Evolutionary conservation across 805 yeast genomes (phyloP).

Genomic region (Starmerella gropengiesseri): DNA sequence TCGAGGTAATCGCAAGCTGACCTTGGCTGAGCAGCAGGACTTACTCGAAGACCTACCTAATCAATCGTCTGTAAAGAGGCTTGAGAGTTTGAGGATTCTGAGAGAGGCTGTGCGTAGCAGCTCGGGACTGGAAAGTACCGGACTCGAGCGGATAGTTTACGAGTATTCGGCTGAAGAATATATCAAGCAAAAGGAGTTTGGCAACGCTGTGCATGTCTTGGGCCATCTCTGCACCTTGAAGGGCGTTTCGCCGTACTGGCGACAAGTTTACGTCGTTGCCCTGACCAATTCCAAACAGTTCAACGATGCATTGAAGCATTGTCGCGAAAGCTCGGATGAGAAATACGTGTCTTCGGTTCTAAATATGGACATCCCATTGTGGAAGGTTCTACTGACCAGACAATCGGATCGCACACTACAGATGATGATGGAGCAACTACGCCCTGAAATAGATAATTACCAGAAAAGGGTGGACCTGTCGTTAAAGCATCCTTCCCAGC

Average conservation of each 20-base stretch:
- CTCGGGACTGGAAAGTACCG: neutral
- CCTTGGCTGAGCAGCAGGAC: slow-evolving; percentile 7
- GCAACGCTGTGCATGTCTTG: slow-evolving; percentile 9
- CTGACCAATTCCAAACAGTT: slow-evolving; percentile 13
- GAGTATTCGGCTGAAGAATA: slow-evolving; percentile 7
- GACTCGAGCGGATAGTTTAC: slow-evolving; percentile 9
- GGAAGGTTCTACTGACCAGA: neutral
- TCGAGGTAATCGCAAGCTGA: slow-evolving; percentile 12
- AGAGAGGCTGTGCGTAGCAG: slow-evolving; percentile 15
- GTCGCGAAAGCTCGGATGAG: neutral
- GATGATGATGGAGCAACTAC: slow-evolving; percentile 9
- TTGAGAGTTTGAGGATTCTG: slow-evolving; percentile 9
- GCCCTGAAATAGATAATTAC: slow-evolving; percentile 1
- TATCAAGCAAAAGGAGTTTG: slow-evolving; percentile 3
- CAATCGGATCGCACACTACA: neutral
- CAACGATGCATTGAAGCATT: slow-evolving; percentile 7
- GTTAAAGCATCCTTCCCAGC: neutral
- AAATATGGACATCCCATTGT: slow-evolving; percentile 11
- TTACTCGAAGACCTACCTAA: slow-evolving; percentile 3
- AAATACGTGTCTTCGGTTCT: slow-evolving; percentile 9
- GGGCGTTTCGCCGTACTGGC: neutral
- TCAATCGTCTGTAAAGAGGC: neutral
- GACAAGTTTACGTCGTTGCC: slow-evolving; percentile 2
- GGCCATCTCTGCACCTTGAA: slow-evolving; percentile 1
- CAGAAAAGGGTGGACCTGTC: neutral